phyloP scores from a whole-genome alignment of 164 flowering plant genomes.

The Sextonia rubra region DNA sequence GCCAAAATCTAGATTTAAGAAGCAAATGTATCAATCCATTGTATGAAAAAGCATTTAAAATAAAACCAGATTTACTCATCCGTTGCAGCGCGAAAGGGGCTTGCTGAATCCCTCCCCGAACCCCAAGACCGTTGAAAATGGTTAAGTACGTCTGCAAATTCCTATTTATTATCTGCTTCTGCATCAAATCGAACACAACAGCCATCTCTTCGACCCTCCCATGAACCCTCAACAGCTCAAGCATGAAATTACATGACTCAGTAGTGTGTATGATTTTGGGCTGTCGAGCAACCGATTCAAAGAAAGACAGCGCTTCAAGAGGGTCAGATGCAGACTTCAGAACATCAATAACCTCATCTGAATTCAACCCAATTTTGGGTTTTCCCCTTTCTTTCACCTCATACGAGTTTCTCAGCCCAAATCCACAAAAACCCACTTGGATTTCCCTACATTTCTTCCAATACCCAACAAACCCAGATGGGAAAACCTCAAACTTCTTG shows the following conservation, averaged over 20 bases:
- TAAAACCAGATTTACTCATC: too few species aligned
- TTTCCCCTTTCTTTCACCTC: slow-evolving; percentile 22
- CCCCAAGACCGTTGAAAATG: too few species aligned
- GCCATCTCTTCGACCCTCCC: slow-evolving; percentile 61
- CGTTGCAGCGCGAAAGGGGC: too few species aligned
- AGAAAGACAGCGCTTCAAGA: too few species aligned
- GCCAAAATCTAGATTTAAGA: slow-evolving; percentile 55
- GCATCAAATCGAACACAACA: slow-evolving; percentile 83
- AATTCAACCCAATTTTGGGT: slow-evolving; percentile 19
- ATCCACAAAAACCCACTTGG: slow-evolving; percentile 27
- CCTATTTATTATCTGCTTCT: slow-evolving; percentile 74
- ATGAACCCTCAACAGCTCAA: slow-evolving; percentile 60
- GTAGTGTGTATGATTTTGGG: slow-evolving; percentile 60
- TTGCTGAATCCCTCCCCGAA: too few species aligned
- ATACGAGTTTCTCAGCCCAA: slow-evolving; percentile 24
- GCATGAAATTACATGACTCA: slow-evolving; percentile 83
- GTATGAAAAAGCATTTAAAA: too few species aligned
- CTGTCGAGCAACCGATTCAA: slow-evolving; percentile 47
- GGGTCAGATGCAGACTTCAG: too few species aligned
- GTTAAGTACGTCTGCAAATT: too few species aligned
- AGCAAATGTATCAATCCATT: slow-evolving; percentile 86
- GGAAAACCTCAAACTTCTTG: slow-evolving; percentile 19
- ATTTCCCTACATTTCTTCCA: slow-evolving; percentile 10
- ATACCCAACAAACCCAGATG: slow-evolving; percentile 28
- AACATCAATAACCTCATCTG: too few species aligned